These are phyloP conservation scores for Naumovozyma castellii DNA, from an alignment of 805 yeast genomes.

Conservation along the genomic window DNA sequence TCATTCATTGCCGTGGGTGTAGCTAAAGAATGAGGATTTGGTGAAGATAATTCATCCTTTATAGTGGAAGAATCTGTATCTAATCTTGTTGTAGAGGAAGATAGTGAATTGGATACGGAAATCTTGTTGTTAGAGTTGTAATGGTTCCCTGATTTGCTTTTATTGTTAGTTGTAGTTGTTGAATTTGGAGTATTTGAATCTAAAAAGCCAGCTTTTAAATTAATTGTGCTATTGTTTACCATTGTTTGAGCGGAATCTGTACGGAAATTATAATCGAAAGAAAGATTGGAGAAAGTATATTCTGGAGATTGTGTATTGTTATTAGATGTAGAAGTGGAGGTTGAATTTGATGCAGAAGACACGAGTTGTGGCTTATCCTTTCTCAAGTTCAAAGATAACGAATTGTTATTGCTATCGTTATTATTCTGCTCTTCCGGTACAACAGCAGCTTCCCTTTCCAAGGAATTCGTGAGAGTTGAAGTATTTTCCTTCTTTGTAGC, in stretches of 20 bases:
- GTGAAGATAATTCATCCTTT: neutral
- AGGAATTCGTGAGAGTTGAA: too few relatives aligned
- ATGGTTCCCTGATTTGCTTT: too few relatives aligned
- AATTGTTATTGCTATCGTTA: neutral
- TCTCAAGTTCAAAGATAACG: neutral
- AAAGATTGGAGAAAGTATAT: conserved; percentile 2
- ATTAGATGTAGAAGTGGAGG: conserved; percentile 3
- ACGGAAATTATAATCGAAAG: conserved; percentile 4
- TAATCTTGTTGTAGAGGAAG: conserved; percentile 10
- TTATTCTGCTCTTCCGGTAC: too few relatives aligned
- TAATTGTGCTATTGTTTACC: conserved; percentile 1
- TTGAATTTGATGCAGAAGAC: conserved; percentile 4
- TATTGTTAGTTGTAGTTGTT: neutral
- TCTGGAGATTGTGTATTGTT: conserved; percentile 4
- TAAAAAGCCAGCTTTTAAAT: conserved; percentile 1
- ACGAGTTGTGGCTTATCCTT: neutral
- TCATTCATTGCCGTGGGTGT: conserved; percentile 23
- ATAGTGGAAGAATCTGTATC: conserved; percentile 3
- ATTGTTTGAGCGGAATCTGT: conserved; percentile 4
- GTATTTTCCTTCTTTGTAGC: too few relatives aligned
- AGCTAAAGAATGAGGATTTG: neutral
- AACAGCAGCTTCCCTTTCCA: too few relatives aligned
- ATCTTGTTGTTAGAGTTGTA: too few relatives aligned
- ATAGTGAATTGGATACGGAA: conserved; percentile 2
- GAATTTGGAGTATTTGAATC: neutral